These are phyloP conservation scores for Sclerotinia subarctica DNA, from an alignment of 2,329 filamentous ascomycete genomes.

Conservation along the genomic window DNA sequence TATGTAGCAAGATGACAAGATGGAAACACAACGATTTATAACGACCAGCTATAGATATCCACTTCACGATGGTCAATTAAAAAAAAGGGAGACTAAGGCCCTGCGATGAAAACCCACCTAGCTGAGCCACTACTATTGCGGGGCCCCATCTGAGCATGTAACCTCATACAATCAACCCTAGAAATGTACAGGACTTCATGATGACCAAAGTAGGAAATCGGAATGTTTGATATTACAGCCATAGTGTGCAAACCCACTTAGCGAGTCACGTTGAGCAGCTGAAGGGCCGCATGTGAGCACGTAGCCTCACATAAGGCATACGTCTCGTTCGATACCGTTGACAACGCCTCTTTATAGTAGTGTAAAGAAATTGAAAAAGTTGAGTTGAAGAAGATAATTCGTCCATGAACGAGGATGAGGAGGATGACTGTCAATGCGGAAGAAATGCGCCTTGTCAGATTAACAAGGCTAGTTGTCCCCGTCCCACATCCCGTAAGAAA, in stretches of 20 bases:
- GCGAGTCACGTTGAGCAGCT: background rate
- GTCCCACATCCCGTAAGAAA: no score
- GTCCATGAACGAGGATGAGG: background rate
- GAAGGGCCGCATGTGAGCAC: background rate
- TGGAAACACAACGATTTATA: background rate
- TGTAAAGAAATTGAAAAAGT: background rate
- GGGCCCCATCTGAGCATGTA: background rate
- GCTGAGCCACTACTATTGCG: background rate
- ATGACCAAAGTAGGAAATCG: background rate
- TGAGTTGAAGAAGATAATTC: background rate
- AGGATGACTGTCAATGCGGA: background rate
- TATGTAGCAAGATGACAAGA: background rate
- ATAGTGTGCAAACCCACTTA: background rate
- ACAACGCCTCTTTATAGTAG: background rate
- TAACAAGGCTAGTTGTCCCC: background rate
- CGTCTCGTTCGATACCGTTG: background rate
- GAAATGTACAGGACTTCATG: background rate
- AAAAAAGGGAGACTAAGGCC: background rate
- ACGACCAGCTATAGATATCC: background rate
- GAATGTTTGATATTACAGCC: background rate
- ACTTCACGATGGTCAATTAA: slow-evolving; percentile 4
- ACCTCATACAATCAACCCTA: background rate
- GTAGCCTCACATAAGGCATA: background rate
- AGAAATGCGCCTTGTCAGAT: background rate
- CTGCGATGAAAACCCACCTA: background rate